Base-by-base conservation (phyloP, 768 basidiomycete genomes). In the Rhodotorula babjevae region DNA sequence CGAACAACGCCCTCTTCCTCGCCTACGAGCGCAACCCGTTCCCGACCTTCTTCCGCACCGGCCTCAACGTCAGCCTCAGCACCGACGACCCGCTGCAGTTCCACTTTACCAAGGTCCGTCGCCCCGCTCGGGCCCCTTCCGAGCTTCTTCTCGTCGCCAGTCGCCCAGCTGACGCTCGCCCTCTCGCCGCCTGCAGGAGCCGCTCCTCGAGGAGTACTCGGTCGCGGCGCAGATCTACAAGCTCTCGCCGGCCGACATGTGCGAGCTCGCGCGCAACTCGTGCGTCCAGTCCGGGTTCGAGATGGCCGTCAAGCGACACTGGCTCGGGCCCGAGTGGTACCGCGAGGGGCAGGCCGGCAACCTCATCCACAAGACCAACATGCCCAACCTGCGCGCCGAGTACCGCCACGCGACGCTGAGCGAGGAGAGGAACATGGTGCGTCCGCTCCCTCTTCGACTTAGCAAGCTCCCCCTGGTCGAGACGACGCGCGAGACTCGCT, bases 211-310 rank as follows among this genome's bases (percentile, higher is more conserved):
- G 79, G 96, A 99, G 79, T 99, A 98, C 80, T 94, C 92, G 60
- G 95, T 98, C 18, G 96, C 96, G 1, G 94, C 96, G 3, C 95
- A 96, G 89, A 98, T 99, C 70, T 96, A 97, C 82, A 98, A 97
- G 82, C 83, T 98, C 63, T 91, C 95, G 0, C 95, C 83, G 0
- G 82, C 65, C 76, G 83, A 84, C 72, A 84, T 99, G 69, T 96
- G 94, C 21, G 96, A 99, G 81, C 86, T 99, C 19, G 96, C 96
- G n/a, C 88, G 96, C 56, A 99, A 99, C 82, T 95, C 93, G 0
- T 96, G 98, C 46, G 84, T 90, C 59, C 96, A 98, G 80, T 93
- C 91, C 78, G 96, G 96, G 2, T 98, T 97, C 80, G 96, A 99
- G 82, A 98, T 97, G 93, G 90, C 95, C 80, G 81, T 97, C 78